Conservation (phyloP, 495 filamentous ascomycete genomes). For the Hypoxylon trugodes region DNA sequence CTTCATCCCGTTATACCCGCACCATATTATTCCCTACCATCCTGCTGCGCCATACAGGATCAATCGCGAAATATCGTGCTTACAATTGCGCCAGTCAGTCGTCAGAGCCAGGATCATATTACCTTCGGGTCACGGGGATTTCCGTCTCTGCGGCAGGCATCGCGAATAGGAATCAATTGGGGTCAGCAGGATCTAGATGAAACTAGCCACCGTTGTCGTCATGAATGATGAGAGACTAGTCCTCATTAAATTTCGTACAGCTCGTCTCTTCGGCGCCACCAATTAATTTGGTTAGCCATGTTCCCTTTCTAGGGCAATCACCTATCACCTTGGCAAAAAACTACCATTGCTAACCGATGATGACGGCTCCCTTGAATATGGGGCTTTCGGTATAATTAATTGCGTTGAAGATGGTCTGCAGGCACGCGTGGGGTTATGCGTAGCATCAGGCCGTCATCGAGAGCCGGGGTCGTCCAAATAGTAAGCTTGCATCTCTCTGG, state of each 20-base stretch:
- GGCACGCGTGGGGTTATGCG: constrained; percentile 36
- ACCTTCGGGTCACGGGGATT: constrained; percentile 19
- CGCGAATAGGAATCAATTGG: constrained; percentile 20
- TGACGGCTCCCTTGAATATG: constrained; percentile 23
- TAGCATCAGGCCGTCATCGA: constrained; percentile 37
- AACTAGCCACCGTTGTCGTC: constrained; percentile 33
- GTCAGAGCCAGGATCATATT: constrained; percentile 20
- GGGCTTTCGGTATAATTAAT: constrained; percentile 28
- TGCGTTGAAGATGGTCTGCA: constrained; percentile 21
- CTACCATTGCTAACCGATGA: constrained; percentile 30
- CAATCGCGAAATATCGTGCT: constrained; percentile 32
- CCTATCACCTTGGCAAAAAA: constrained; percentile 20
- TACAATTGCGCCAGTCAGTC: constrained; percentile 23
- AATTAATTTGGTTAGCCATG: constrained; percentile 14
- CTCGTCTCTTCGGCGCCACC: constrained; percentile 15
- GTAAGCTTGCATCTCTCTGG: constrained; percentile 31
- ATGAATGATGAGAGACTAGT: constrained; percentile 29
- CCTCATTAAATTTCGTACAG: constrained; percentile 21
- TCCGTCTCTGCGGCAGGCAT: constrained; percentile 12
- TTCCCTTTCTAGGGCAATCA: constrained; percentile 27
- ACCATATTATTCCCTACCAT: constrained; percentile 17
- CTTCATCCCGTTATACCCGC: constrained; percentile 31
- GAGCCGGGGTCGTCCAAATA: constrained; percentile 23
- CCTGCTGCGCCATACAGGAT: constrained; percentile 28
- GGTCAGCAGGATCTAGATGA: constrained; percentile 18